These are phyloP conservation scores for Neoboletus subvelutipes DNA, from an alignment of 768 basidiomycete species.

Conservation along the genomic window DNA sequence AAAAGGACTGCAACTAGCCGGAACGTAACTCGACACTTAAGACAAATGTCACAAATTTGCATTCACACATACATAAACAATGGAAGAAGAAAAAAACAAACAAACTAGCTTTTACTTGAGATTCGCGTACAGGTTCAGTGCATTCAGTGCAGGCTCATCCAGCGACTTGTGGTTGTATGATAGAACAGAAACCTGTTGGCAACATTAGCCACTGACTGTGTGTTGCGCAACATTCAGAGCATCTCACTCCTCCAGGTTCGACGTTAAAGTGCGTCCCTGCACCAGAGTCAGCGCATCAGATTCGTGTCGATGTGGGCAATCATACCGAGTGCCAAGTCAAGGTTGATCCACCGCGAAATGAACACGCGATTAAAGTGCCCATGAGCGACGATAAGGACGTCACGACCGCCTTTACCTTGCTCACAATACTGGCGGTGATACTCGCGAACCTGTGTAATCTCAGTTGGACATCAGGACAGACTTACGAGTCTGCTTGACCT, in stretches of 20 bases:
- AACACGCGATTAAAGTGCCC: constrained; percentile 77
- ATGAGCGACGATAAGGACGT: constrained; percentile 89
- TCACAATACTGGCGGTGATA: constrained; percentile 71
- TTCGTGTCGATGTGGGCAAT: not conserved
- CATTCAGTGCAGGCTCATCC: constrained; percentile 74
- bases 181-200: constrained; percentile 65
- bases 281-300: constrained; percentile 8
- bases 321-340: constrained; percentile 59
- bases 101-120: constrained; percentile 27
- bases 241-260: constrained; percentile 76
- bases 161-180: constrained; percentile 83
- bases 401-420: constrained; percentile 62
- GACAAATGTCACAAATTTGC: constrained; percentile 3
- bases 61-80: constrained; percentile 26
- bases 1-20: constrained; percentile 4
- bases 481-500: constrained; percentile 43
- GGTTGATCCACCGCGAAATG: constrained; percentile 79
- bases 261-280: constrained; percentile 77
- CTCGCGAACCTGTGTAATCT: constrained; percentile 55
- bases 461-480: constrained; percentile 2
- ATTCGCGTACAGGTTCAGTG: constrained; percentile 64
- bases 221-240: not conserved
- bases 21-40: constrained; percentile 14
- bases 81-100: no score
- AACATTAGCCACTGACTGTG: constrained; percentile 6